Conservation (phyloP, 2,329 filamentous ascomycete species). For the Penicillium sp. region DNA sequence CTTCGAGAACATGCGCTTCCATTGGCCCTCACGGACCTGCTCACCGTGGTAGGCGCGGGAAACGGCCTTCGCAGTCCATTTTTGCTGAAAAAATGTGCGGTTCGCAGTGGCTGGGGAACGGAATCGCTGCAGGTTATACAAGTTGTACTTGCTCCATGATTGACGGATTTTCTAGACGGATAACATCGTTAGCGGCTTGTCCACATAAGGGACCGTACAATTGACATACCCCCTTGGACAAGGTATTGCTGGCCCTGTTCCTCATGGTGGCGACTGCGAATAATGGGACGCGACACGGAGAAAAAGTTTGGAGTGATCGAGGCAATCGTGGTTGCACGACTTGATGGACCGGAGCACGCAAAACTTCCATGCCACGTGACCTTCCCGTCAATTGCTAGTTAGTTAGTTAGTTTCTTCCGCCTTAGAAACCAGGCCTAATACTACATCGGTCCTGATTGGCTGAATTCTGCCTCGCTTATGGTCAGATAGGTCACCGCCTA, state of each 20-base stretch:
- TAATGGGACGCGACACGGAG: slow-evolving; percentile 12
- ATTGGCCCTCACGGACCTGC: slow-evolving; percentile 87
- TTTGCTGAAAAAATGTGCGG: slow-evolving; percentile 92
- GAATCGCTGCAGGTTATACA: slow-evolving; percentile 76
- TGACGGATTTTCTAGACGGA: slow-evolving; percentile 76
- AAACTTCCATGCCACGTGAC: slow-evolving; percentile 36
- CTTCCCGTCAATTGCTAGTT: neutral
- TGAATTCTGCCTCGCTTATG: slow-evolving; percentile 27
- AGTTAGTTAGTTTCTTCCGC: slow-evolving; percentile 1
- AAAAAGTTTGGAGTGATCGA: neutral
- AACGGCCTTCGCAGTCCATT: slow-evolving; percentile 86
- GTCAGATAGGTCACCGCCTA: neutral
- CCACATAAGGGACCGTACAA: neutral
- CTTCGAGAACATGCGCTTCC: slow-evolving; percentile 87
- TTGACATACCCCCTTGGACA: slow-evolving; percentile 41
- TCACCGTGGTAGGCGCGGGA: slow-evolving; percentile 91
- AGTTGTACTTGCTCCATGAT: slow-evolving; percentile 96
- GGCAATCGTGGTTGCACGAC: neutral
- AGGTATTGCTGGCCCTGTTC: slow-evolving; percentile 44
- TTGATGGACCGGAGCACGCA: slow-evolving; percentile 21
- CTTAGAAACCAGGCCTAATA: slow-evolving; percentile 13
- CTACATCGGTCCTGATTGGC: slow-evolving; percentile 14
- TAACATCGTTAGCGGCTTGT: slow-evolving; percentile 6
- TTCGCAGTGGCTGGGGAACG: slow-evolving; percentile 45
- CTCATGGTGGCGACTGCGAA: slow-evolving; percentile 40